Evolutionary conservation across 2,329 filamentous ascomycete species (phyloP).

Genomic region (Neonectria punicea): DNA sequence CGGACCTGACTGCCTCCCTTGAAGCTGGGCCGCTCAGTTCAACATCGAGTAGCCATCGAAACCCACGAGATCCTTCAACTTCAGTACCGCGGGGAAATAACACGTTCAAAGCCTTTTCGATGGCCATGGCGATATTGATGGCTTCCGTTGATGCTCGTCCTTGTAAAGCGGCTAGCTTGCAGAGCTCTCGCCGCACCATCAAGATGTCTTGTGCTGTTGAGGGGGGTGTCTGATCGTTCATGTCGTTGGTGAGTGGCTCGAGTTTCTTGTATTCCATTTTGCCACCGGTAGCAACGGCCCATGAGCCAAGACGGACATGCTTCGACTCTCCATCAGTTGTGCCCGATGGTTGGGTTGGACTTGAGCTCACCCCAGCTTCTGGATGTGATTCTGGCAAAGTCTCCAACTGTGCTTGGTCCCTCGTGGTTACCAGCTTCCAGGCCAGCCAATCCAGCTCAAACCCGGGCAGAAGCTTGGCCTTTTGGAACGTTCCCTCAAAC

Average conservation of each 20-base stretch:
- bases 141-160: neutral
- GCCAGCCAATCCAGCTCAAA: conserved; percentile 44
- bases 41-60: neutral
- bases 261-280: too few relatives aligned
- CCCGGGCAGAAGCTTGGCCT: conserved; percentile 16
- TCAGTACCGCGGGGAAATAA: neutral
- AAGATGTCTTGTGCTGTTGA: neutral
- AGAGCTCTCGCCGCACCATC: neutral
- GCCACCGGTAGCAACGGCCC: too few relatives aligned
- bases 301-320: too few relatives aligned
- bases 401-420: too few relatives aligned
- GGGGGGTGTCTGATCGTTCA: too few relatives aligned
- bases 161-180: neutral
- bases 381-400: too few relatives aligned
- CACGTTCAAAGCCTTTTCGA: neutral
- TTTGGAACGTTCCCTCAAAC: neutral
- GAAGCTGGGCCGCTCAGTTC: neutral
- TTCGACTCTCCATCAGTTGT: too few relatives aligned
- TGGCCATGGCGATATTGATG: neutral
- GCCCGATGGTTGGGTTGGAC: too few relatives aligned
- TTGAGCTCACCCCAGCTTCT: too few relatives aligned
- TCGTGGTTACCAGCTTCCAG: too few relatives aligned
- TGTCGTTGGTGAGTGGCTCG: too few relatives aligned
- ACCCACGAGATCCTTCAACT: neutral
- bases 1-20: too few relatives aligned